Evolutionary conservation across 1,284 basidiomycete genomes (phyloP), one percentile per base, ranked within the genome.

Genomic region (Leccinum fallax): DNA sequence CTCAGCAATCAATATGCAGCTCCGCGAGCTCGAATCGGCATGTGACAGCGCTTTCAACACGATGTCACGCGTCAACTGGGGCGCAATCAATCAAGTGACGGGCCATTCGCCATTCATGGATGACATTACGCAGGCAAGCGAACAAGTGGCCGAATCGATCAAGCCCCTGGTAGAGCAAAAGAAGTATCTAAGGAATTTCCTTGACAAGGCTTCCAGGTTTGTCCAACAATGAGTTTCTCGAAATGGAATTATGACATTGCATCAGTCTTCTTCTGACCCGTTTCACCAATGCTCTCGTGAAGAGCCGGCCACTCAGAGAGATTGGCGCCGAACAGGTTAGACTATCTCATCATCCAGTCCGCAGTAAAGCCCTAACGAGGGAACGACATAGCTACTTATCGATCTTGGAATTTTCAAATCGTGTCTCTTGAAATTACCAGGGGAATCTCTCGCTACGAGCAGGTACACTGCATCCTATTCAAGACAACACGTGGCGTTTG

Each of bases 271-370:
- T 97, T 36, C 79, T 97, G 40, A 85, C 87, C 32, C 92, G 92
- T 63, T 97, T 97, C 68, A 96, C 93, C 0, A 90, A 92, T 69
- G 85, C 91, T 0, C 81, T 97, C 28, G 93, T 98, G 46, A 89
- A 88, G 76, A 95, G 92, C 73, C 81, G 94, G 54, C 96, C 95
- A 7, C 79, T 98, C 64, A 87, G 88, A 71, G 93, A 95, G 74
- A 91, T 92, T 48, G 95, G 94, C 6, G 95, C 95, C 3, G 95
- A 98, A 75, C 95, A 97, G 83, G 94, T 94, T 61, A 59, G 75
- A 26, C 26, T 26, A 7, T 57, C 32, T 32, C 46, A 5, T 53
- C 53, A 49, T 56, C 16, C 34, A 13, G 53, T 57, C 26, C 51
- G 57, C 49, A 36, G 60, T 53, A 48, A 62, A 53, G 19, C n/a